A percentile compares a stretch with the other conserved stretches of the same genome.
phyloP scores from a whole-genome alignment of 2,329 filamentous ascomycete genomes.

The Cordyceps tenuipes region DNA sequence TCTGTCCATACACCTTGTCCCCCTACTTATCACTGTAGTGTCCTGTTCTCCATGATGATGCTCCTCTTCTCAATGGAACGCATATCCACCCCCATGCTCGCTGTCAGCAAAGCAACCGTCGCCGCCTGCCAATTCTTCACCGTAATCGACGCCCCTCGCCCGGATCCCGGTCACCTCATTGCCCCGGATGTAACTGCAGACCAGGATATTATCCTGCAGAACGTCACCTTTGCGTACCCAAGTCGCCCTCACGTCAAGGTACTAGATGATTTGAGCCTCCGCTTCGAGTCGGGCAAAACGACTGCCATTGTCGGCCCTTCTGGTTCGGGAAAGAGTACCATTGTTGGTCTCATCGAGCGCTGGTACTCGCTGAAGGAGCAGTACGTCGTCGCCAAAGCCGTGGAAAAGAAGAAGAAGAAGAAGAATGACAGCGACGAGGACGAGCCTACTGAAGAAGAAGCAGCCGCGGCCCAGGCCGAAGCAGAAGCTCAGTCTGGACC shows the following conservation, averaged over 20 bases:
- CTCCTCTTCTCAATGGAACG: slow-evolving; percentile 48
- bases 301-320: slow-evolving; percentile 69
- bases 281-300: slow-evolving; percentile 54
- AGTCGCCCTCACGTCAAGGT: slow-evolving; percentile 56
- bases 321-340: slow-evolving; percentile 66
- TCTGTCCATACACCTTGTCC: not conserved
- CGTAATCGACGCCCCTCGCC: slow-evolving; percentile 41
- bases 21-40: slow-evolving; percentile 20
- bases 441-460: slow-evolving; percentile 22
- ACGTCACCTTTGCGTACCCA: slow-evolving; percentile 67
- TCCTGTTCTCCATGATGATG: slow-evolving; percentile 51
- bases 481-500: slow-evolving; percentile 30
- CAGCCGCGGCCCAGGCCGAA: slow-evolving; percentile 18
- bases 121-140: slow-evolving; percentile 51
- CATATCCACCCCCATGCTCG: slow-evolving; percentile 50
- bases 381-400: slow-evolving; percentile 35
- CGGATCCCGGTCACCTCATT: slow-evolving; percentile 26
- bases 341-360: slow-evolving; percentile 61
- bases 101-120: slow-evolving; percentile 47
- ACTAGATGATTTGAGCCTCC: slow-evolving; percentile 49
- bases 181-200: slow-evolving; percentile 30
- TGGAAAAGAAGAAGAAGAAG: slow-evolving; percentile 29
- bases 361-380: slow-evolving; percentile 59
- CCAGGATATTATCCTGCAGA: slow-evolving; percentile 41
- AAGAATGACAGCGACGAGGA: slow-evolving; percentile 19